Evolutionary conservation across 2,329 filamentous ascomycete genomes (phyloP), one percentile per base, ranked within the genome.

Genomic region (Exophiala viscosa): DNA sequence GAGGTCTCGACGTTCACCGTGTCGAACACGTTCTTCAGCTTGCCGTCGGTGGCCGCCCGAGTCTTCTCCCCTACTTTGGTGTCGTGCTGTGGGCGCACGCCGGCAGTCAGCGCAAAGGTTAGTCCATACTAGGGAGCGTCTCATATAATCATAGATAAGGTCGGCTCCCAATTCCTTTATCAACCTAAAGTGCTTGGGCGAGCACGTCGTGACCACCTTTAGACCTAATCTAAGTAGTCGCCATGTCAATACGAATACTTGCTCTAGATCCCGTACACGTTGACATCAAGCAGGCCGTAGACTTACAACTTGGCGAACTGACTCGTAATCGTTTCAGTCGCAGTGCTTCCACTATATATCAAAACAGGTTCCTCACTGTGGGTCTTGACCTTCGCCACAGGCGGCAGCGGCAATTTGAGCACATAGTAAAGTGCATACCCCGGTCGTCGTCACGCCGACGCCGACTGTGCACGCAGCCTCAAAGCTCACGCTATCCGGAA

Each of bases 391-490:
- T 60, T 57, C 10, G 59, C 57, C 0, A 67, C 64, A 7, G 18
- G 55, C 0, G 67, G 65, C 5, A 38, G 28, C 7, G 57, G 57
- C 13, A 65, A 52, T 7, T 59, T 60, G 2, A 71, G 56, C 43
- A 50, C 36, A 33, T 72, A 65, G 50, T 70, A 72, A 15, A 73
- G 55, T 5, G 46, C 65, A 54, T 79, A 77, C 0, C 71, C 77
- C 2, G n/a, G 77, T 72, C 0, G 79, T 82, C 9, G 66, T 68
- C 43, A 81, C 66, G 2, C 76, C 79, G 0, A 79, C 70, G 1
- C 77, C 76, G 2, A 82, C 64, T 0, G 78, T 80, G 1, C 76
- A 69, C 0, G 77, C 80, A n/a, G 79, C 75, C 57, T 79, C 73
- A 59, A 77, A 76, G 41, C 70, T 73, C 52, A 82, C 48, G 41